Evolutionary conservation across 768 basidiomycete species (phyloP).

Genomic region (Rubroboletus pulcherrimus): DNA sequence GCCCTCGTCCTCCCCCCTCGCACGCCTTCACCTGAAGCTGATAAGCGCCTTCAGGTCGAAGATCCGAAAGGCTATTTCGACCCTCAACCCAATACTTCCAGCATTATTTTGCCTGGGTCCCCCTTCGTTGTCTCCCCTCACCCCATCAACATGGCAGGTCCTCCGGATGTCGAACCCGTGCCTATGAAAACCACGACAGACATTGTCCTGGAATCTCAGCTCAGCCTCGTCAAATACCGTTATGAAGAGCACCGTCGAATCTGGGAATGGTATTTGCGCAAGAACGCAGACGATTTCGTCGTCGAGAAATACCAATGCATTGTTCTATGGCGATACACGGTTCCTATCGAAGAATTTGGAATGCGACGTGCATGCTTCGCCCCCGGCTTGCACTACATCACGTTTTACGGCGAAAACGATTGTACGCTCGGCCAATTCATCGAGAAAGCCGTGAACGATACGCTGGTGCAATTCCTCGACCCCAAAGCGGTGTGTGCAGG

Average conservation of each 20-base stretch:
- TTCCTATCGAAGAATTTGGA: slow-evolving; percentile 69
- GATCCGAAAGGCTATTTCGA: slow-evolving; percentile 44
- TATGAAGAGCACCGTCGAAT: slow-evolving; percentile 85
- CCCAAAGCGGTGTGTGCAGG: slow-evolving; percentile 75
- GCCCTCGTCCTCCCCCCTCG: slow-evolving; percentile 37
- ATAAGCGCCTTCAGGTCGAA: slow-evolving; percentile 26
- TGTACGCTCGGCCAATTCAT: slow-evolving; percentile 92
- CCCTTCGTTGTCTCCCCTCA: slow-evolving; percentile 32
- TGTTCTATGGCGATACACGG: slow-evolving; percentile 70
- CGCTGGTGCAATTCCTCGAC: slow-evolving; percentile 64
- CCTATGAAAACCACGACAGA: slow-evolving; percentile 61
- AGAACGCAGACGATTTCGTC: slow-evolving; percentile 81
- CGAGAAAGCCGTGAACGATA: slow-evolving; percentile 70
- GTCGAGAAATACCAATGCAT: slow-evolving; percentile 94
- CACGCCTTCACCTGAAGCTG: slow-evolving; percentile 38
- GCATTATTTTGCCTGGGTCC: slow-evolving; percentile 29
- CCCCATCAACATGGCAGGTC: slow-evolving; percentile 22
- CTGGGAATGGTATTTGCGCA: slow-evolving; percentile 94
- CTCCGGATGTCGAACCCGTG: slow-evolving; percentile 37
- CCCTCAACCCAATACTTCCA: slow-evolving; percentile 28
- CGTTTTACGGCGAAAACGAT: slow-evolving; percentile 92
- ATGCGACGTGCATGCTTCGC: slow-evolving; percentile 73
- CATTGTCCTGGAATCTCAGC: slow-evolving; percentile 70
- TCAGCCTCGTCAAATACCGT: slow-evolving; percentile 67
- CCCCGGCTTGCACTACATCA: slow-evolving; percentile 67